Conservation (phyloP, 371 early-diverging fungal species). For the Rhizopus microsporus region DNA sequence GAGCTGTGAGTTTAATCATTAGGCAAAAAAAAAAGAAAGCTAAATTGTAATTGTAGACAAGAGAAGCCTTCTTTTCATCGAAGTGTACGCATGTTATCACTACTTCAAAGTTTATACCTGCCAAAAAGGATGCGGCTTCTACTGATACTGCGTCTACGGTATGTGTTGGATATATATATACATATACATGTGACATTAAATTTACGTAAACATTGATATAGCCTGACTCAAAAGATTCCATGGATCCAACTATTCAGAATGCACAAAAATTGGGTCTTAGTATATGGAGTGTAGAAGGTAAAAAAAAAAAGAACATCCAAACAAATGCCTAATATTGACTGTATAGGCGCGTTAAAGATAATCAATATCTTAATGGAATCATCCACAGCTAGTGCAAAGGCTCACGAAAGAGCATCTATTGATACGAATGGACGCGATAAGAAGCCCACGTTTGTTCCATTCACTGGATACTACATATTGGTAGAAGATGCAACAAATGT, state of each 20-base stretch:
- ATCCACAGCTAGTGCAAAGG: neutral
- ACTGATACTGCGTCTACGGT: neutral
- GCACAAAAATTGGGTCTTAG: slow-evolving; percentile 10
- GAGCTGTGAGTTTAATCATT: slow-evolving; percentile 30
- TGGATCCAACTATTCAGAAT: slow-evolving; percentile 18
- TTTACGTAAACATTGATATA: neutral
- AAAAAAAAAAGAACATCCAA: neutral
- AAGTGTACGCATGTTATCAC: slow-evolving; percentile 52
- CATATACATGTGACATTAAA: slow-evolving; percentile 16
- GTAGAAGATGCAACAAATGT: slow-evolving; percentile 47
- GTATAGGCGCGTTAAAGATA: slow-evolving; percentile 16
- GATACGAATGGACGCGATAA: slow-evolving; percentile 7
- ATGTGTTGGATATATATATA: neutral
- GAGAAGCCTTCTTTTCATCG: slow-evolving; percentile 45
- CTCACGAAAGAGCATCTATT: slow-evolving; percentile 1
- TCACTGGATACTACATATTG: slow-evolving; percentile 33
- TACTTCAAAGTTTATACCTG: slow-evolving; percentile 21
- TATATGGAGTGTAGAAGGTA: slow-evolving; percentile 24
- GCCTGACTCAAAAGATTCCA: slow-evolving; percentile 8
- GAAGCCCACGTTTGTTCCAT: slow-evolving; percentile 38
- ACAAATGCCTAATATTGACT: neutral
- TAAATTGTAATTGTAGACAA: slow-evolving; percentile 14
- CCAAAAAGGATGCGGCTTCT: slow-evolving; percentile 17
- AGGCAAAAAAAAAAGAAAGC: neutral
- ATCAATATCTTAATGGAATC: slow-evolving; percentile 18